These are phyloP conservation scores for Tetratostichococcus sp. DNA, from an alignment of 139 green algal genomes.

Conservation along the genomic window DNA sequence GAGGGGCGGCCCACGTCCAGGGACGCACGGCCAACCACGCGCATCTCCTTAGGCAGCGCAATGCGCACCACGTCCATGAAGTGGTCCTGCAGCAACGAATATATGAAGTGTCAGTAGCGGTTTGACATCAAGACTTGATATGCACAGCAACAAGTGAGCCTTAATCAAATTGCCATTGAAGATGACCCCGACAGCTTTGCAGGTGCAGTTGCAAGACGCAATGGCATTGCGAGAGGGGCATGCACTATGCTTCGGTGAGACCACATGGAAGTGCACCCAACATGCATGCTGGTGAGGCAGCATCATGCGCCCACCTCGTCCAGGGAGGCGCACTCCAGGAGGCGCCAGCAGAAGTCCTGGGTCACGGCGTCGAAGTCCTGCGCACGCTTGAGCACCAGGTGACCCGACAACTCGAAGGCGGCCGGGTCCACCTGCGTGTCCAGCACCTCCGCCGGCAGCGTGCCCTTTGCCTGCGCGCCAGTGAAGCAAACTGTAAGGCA, in stretches of 20 bases:
- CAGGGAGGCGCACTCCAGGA: constrained; percentile 68
- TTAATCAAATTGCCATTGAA: too few species aligned
- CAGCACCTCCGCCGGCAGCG: constrained; percentile 45
- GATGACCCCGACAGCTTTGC: too few species aligned
- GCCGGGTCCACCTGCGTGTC: constrained; percentile 89
- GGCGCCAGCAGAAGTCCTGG: constrained; percentile 52
- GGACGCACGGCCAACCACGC: too few species aligned
- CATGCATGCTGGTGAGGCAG: not conserved
- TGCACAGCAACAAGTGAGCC: too few species aligned
- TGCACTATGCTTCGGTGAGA: too few species aligned
- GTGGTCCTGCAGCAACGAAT: not conserved
- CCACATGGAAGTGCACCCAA: too few species aligned
- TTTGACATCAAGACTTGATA: too few species aligned
- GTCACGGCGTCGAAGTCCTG: constrained; percentile 76
- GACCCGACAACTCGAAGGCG: constrained; percentile 92
- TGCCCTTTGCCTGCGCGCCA: not conserved
- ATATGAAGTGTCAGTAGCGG: too few species aligned
- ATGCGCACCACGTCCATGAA: constrained; percentile 1
- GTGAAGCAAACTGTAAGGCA: not conserved
- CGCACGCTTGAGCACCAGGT: constrained; percentile 91
- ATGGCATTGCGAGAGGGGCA: too few species aligned
- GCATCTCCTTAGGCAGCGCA: not conserved
- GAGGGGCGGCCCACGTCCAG: not conserved
- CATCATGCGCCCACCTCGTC: constrained; percentile 19
- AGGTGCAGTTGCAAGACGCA: too few species aligned